Evolutionary conservation across 495 filamentous ascomycete species (phyloP), one percentile per base, ranked within the genome.

Genomic region (Saxophila tyrrhenica): DNA sequence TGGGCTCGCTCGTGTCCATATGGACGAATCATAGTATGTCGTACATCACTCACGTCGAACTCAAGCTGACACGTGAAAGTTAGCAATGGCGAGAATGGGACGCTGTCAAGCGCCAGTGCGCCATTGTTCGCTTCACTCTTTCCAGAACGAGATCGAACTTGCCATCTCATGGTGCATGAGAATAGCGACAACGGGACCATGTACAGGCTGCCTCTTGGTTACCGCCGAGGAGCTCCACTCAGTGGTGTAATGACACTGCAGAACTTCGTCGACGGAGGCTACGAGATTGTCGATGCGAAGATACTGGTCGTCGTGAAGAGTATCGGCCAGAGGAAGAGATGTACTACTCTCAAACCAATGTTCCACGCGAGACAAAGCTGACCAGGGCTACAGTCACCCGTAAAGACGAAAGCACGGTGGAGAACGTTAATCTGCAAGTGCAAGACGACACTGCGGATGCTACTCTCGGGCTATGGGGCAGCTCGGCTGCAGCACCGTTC

Each of bases 371-470:
- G n/a, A n/a, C n/a, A n/a, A n/a, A 15, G 19, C 23, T 32, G 29
- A 45, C 35, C 32, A 45, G 2, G 17, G 0, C 17, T 11, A 21
- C 62, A 64, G 69, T 81, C 47, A 70, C 68, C 1, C 72, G 69
- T 42, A 78, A 76, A 55, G 73, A 74, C 50, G 68, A 62, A 0
- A 65, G 64, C 2, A 56, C 62, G 3, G 61, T 69, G 0, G 69
- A 78, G 39, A 66, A 77, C 32, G 65, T 77, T 23, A 75, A 78
- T 47, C 64, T 84, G 10, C 62, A 68, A 17, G 62, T 85, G 11
- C 80, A 81, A 54, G 82, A 86, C 60, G 74, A 84, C 56, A 84
- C 78, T 1, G 69, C 65, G 3, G 72, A 75, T 49, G 74, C 73
- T 20, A 67, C 67, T 0, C 63, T 84, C 2, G 76, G 71, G 13